phyloP scores from a whole-genome alignment of 2,329 filamentous ascomycete genomes.

The Fusarium sp. region DNA sequence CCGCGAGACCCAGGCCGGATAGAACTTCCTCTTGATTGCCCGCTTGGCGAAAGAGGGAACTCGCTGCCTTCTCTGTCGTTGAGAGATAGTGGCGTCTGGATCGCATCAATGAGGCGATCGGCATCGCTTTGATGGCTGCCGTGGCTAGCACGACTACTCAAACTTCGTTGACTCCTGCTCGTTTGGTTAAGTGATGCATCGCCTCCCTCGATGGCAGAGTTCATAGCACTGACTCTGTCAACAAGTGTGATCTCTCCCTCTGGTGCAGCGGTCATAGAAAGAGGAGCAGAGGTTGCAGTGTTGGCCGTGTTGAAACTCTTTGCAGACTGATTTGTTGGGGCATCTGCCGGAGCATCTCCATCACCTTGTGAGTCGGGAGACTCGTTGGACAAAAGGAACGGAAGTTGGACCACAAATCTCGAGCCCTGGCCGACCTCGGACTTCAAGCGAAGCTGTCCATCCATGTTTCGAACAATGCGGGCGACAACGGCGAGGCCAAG shows the following conservation, averaged over 20 bases:
- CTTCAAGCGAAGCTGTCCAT: slow-evolving; percentile 86
- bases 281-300: slow-evolving; percentile 40
- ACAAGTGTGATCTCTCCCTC: slow-evolving; percentile 75
- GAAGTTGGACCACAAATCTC: slow-evolving; percentile 84
- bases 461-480: slow-evolving; percentile 89
- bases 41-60: slow-evolving; percentile 44
- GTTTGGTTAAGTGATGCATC: slow-evolving; percentile 22
- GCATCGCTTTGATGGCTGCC: slow-evolving; percentile 73
- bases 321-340: slow-evolving; percentile 18
- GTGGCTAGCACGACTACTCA: slow-evolving; percentile 59
- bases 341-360: slow-evolving; percentile 1
- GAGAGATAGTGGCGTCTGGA: slow-evolving; percentile 71
- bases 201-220: slow-evolving; percentile 24
- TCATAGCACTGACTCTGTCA: slow-evolving; percentile 58
- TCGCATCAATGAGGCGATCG: slow-evolving; percentile 80
- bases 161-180: slow-evolving; percentile 54
- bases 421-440: slow-evolving; percentile 88
- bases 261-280: slow-evolving; percentile 50
- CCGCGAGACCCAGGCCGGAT: slow-evolving; percentile 21
- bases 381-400: slow-evolving; percentile 75
- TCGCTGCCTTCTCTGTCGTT: slow-evolving; percentile 56
- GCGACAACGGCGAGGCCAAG: slow-evolving; percentile 92
- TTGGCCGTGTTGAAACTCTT: slow-evolving; percentile 41
- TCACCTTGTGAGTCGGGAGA: slow-evolving; percentile 40
- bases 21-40: slow-evolving; percentile 34